Conservation (phyloP, 108 stramenopile species). For the Skeletonema potamos region DNA sequence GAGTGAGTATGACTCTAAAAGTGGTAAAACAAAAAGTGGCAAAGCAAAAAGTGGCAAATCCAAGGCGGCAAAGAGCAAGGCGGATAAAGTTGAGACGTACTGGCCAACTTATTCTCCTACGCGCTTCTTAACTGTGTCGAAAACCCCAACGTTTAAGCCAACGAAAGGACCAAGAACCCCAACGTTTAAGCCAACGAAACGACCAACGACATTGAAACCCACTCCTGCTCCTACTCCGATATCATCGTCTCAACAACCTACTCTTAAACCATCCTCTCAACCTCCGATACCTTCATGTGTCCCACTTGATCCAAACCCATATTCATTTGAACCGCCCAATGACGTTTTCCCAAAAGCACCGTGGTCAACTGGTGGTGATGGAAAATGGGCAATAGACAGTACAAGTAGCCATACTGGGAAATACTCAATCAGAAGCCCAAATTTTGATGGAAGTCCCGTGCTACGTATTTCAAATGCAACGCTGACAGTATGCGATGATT, state of each 20-base stretch:
- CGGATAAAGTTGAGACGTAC: background rate
- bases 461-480: constrained; percentile 5
- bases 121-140: background rate
- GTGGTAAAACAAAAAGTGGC: background rate
- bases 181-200: background rate
- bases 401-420: background rate
- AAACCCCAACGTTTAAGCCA: background rate
- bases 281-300: background rate
- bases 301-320: constrained; percentile 2
- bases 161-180: background rate
- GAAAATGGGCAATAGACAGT: constrained; percentile 3
- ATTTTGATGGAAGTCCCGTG: background rate
- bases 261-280: background rate
- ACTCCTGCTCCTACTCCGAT: background rate
- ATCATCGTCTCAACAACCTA: background rate
- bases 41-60: background rate
- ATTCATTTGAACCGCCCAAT: constrained; percentile 1
- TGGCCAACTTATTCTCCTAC: background rate
- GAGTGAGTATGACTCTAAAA: background rate
- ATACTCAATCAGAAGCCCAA: constrained; percentile 33
- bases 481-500: constrained; percentile 12
- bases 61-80: background rate
- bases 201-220: background rate
- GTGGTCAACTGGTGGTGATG: constrained; percentile 17
- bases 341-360: constrained; percentile 6